These are phyloP conservation scores for Neofusicoccum sp. DNA, from an alignment of 2,329 filamentous ascomycete genomes.

Conservation along the genomic window DNA sequence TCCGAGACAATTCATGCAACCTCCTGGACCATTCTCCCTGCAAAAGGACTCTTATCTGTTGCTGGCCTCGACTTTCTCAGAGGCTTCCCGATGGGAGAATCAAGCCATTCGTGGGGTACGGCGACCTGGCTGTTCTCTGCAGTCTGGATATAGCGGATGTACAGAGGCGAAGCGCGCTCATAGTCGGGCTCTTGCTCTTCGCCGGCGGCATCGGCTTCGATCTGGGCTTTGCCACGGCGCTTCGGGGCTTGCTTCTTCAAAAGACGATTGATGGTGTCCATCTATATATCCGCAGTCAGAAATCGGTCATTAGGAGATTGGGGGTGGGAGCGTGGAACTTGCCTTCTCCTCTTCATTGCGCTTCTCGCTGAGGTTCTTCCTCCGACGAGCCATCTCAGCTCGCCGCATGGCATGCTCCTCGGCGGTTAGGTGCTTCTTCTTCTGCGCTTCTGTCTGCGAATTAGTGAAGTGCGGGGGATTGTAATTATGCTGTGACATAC, in stretches of 20 bases:
- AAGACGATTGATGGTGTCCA: conserved; percentile 88
- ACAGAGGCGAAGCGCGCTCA: conserved; percentile 58
- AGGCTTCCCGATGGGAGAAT: conserved; percentile 59
- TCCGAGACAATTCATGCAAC: background rate
- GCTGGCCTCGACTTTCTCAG: conserved; percentile 42
- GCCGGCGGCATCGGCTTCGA: conserved; percentile 25
- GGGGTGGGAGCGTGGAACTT: conserved; percentile 17
- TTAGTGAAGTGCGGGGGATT: conserved; percentile 19
- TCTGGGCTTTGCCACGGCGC: conserved; percentile 42
- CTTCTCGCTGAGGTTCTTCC: conserved; percentile 74
- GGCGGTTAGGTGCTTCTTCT: conserved; percentile 69
- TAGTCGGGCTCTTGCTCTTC: conserved; percentile 49
- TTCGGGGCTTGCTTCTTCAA: conserved; percentile 84
- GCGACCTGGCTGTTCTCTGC: conserved; percentile 62
- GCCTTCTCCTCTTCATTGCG: conserved; percentile 78
- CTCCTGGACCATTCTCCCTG: conserved; percentile 17
- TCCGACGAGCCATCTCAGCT: conserved; percentile 69
- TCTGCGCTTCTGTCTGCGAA: conserved; percentile 57
- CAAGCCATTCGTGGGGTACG: conserved; percentile 67
- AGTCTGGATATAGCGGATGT: conserved; percentile 69
- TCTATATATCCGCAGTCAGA: conserved; percentile 51
- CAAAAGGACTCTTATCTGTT: background rate
- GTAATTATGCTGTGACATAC: conserved; percentile 25
- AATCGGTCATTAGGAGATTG: background rate
- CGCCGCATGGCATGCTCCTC: conserved; percentile 72